These are phyloP conservation scores for Aspergillus arachidicola DNA, from an alignment of 2,329 filamentous ascomycete species.

Conservation along the genomic window DNA sequence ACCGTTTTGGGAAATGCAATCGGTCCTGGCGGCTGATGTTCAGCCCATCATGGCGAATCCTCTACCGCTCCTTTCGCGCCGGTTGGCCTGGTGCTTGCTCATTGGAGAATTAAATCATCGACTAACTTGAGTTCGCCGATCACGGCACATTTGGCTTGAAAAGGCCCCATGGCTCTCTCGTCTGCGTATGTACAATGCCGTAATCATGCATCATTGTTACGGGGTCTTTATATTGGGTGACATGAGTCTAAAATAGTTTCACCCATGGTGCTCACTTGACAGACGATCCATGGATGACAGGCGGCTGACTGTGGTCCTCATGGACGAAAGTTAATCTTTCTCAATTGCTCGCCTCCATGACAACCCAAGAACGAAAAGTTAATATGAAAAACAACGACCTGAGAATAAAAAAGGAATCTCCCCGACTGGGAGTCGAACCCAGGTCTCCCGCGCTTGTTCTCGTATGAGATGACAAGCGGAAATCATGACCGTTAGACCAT, in stretches of 20 bases:
- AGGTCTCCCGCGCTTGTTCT: conserved; percentile 7
- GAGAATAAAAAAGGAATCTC: neutral
- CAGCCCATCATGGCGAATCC: neutral
- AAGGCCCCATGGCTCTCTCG: neutral
- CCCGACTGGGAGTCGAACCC: conserved; percentile 7
- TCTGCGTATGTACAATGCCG: neutral
- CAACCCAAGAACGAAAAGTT: neutral
- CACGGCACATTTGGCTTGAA: neutral
- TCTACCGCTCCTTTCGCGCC: neutral
- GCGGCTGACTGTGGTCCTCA: no score
- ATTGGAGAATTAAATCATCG: neutral
- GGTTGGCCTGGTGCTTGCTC: neutral
- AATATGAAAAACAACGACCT: neutral
- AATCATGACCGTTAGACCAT: conserved; percentile 21
- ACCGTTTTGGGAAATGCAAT: neutral
- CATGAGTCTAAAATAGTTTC: neutral
- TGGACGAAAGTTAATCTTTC: no score
- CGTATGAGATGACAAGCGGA: conserved; percentile 16
- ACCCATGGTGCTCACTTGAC: neutral
- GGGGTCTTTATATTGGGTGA: neutral
- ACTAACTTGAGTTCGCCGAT: conserved; percentile 2
- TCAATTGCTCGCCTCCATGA: no score
- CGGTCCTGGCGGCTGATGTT: neutral
- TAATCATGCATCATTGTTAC: neutral
- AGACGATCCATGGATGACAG: neutral